Evolutionary conservation across 345 rosid genomes (phyloP), one percentile per base, ranked within the genome.

Genomic region (Camelina hispida): DNA sequence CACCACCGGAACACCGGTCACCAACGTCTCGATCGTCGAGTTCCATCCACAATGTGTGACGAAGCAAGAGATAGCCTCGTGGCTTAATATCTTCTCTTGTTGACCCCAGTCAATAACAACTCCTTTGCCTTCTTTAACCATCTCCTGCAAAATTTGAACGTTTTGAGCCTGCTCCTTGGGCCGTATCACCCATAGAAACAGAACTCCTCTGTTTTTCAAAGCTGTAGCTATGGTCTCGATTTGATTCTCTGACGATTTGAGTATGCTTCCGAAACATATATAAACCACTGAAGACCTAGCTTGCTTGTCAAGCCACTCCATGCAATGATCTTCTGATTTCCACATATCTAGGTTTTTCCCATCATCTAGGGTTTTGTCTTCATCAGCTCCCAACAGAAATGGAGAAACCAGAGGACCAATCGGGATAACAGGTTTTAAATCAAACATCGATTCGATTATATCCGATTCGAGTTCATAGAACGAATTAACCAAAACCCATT

Each of bases 11-110:
- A 85, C 79, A 3, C 87, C 90, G 0, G 84, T 60, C 2, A 23
- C 81, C 37, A 85, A 55, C 0, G 86, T 71, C 77, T 88, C 89
- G 0, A 81, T 42, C 15, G 78, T 66, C 32, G 90, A 86, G 47
- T 83, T 88, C 93, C 87, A 85, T 1, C 93, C 89, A 3, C 90
- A 81, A 3, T 88, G 90, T 0, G 85, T 86, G 13, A 88, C 28
- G 17, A 88, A 88, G 53, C 91, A 86, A 66, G 83, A 80, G 11
- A 80, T 44, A 0, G 84, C 81, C 37, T 1, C 62, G 56, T 88
- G 86, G 55, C 73, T 64, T 6, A 86, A 22, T 6, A 86, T 88
- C 61, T 44, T 80, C 73, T 82, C 89, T 51, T 88, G 93, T 7
- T 77, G 70, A 43, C 85, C 80, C 93, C 89, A 85, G 37, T 74